Conservation (phyloP, 2,329 filamentous ascomycete genomes). For the Colletotrichum melonis region DNA sequence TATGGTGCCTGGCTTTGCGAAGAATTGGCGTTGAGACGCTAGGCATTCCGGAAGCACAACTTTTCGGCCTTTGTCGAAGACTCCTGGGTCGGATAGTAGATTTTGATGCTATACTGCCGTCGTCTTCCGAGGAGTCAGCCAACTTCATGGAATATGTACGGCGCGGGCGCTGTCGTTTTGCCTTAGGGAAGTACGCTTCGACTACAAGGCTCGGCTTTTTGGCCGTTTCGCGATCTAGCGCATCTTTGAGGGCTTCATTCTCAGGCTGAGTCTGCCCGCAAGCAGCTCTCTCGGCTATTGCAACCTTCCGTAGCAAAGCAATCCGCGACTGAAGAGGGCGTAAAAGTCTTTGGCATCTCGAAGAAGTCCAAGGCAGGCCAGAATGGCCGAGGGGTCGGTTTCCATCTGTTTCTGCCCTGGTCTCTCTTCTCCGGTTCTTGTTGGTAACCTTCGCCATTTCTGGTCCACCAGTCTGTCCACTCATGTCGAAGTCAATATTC, state of each 20-base stretch:
- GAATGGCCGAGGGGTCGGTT: background rate
- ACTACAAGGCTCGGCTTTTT: constrained; percentile 1
- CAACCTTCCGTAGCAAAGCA: constrained; percentile 50
- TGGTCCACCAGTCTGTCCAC: background rate
- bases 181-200: constrained; percentile 16
- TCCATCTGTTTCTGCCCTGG: background rate
- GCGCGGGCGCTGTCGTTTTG: constrained; percentile 36
- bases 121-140: background rate
- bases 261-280: background rate
- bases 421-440: background rate
- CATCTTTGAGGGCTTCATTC: too few relatives aligned
- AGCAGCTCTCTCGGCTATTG: constrained; percentile 36
- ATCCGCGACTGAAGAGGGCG: constrained; percentile 59
- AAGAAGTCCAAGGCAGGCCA: constrained; percentile 54
- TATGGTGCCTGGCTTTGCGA: constrained; percentile 16
- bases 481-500: background rate
- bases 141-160: constrained; percentile 34
- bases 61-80: background rate
- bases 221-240: background rate
- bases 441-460: background rate
- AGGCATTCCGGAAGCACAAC: background rate
- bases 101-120: background rate
- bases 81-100: background rate
- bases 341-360: constrained; percentile 58
- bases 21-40: constrained; percentile 26